These are phyloP conservation scores for Astragalus membranaceus DNA, from an alignment of 306 rosid genomes.

Conservation along the genomic window DNA sequence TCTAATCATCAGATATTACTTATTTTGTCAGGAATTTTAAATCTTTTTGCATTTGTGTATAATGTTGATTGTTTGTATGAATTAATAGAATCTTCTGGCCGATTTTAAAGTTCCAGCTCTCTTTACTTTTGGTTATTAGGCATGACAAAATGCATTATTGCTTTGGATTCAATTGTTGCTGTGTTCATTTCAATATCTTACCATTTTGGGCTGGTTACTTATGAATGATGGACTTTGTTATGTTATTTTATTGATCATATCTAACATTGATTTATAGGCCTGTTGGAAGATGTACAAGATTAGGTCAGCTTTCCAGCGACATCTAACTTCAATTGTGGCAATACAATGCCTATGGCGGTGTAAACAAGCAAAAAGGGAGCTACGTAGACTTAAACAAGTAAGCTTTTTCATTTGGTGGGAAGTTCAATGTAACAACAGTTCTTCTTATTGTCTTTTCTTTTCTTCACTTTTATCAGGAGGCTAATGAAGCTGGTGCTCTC, in stretches of 20 bases:
- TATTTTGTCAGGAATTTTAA: not conserved
- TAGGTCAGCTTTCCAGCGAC: constrained; percentile 48
- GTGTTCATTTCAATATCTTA: constrained; percentile 12
- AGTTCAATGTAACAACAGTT: not conserved
- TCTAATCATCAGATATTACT: not conserved
- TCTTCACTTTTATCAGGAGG: constrained; percentile 57
- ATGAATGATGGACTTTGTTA: not conserved
- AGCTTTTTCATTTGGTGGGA: not conserved
- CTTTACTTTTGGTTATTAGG: not conserved
- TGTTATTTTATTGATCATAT: constrained; percentile 14
- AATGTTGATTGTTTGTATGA: not conserved
- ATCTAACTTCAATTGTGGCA: constrained; percentile 59
- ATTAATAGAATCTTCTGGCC: not conserved
- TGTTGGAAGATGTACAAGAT: constrained; percentile 82
- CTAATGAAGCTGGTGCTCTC: constrained; percentile 95
- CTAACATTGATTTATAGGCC: constrained; percentile 44
- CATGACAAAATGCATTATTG: not conserved
- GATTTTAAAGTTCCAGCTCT: not conserved
- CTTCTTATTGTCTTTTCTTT: not conserved
- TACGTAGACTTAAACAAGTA: constrained; percentile 71
- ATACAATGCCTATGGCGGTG: constrained; percentile 89
- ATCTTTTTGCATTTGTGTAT: not conserved
- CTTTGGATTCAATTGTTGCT: not conserved
- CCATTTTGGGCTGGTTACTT: constrained; percentile 2
- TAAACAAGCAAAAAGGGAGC: constrained; percentile 74